Evolutionary conservation across 2,329 filamentous ascomycete genomes (phyloP).

Genomic region (Hymenoscyphus repandus): DNA sequence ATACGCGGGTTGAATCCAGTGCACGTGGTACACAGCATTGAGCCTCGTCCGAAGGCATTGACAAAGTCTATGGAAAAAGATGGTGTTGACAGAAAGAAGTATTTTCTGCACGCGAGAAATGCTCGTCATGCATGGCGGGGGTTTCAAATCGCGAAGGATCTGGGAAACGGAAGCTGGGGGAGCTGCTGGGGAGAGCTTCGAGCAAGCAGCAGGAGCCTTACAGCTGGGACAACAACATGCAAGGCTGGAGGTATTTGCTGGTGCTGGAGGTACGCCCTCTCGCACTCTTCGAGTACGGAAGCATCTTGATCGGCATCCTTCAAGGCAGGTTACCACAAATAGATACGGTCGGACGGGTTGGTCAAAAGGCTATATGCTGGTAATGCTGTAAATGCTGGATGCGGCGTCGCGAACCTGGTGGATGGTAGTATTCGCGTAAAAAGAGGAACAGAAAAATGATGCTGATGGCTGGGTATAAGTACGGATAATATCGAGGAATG

Average conservation of each 20-base stretch:
- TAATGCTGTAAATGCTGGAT: constrained; percentile 2
- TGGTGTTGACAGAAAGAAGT: constrained; percentile 2
- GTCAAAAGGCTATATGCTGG: constrained; percentile 2
- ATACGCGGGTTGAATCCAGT: background rate
- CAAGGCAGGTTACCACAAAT: constrained; percentile 4
- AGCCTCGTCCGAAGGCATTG: constrained; percentile 1
- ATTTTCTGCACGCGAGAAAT: background rate
- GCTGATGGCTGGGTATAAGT: background rate
- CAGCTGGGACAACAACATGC: background rate
- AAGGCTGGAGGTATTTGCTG: background rate
- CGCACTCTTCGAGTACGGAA: too few species aligned
- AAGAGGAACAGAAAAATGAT: background rate
- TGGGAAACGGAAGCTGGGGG: background rate
- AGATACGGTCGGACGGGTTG: background rate
- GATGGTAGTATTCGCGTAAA: background rate
- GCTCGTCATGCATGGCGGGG: constrained; percentile 5
- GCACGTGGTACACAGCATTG: constrained; percentile 8
- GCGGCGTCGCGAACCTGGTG: background rate
- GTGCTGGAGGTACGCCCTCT: background rate
- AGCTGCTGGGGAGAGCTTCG: background rate
- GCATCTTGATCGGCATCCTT: constrained; percentile 1
- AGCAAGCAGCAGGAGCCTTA: background rate
- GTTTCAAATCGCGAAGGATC: constrained; percentile 6
- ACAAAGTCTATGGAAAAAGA: constrained; percentile 1
- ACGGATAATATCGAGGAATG: constrained; percentile 1